Evolutionary conservation across 148 eudicot genomes (phyloP).

Genomic region (Persicaria maculosa): DNA sequence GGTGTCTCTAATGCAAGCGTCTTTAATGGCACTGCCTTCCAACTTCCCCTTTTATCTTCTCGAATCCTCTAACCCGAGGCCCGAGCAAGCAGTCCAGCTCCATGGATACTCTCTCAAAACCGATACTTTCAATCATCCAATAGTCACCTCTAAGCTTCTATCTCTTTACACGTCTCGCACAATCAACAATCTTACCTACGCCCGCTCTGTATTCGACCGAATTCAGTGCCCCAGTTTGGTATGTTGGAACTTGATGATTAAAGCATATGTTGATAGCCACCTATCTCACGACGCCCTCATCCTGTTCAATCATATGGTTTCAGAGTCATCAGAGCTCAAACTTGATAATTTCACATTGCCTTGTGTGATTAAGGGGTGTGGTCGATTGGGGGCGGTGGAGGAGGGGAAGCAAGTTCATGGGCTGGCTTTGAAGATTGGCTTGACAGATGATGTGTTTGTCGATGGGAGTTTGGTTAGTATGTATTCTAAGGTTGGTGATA

Average conservation of each 20-base stretch:
- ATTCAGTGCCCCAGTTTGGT: background rate
- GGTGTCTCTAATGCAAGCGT: too few species aligned
- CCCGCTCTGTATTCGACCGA: background rate
- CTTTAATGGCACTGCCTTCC: background rate
- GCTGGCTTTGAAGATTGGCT: constrained; percentile 25
- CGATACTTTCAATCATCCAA: background rate
- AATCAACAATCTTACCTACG: background rate
- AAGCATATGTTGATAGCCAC: constrained; percentile 19
- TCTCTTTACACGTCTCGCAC: background rate
- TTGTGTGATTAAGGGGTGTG: constrained; percentile 25
- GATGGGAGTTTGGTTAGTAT: constrained; percentile 27
- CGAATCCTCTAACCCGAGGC: background rate
- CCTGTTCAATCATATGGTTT: constrained; percentile 19
- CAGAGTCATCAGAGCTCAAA: constrained; percentile 1
- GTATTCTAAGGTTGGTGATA: constrained; percentile 27
- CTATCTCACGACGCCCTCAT: constrained; percentile 19
- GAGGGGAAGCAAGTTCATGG: constrained; percentile 30
- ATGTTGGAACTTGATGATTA: constrained; percentile 17
- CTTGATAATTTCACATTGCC: constrained; percentile 27
- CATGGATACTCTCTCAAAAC: constrained; percentile 1
- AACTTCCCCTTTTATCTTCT: constrained; percentile 1
- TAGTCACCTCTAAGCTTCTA: background rate
- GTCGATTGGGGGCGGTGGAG: constrained; percentile 9
- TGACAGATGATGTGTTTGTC: constrained; percentile 18
- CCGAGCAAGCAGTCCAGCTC: background rate